A percentile compares a stretch with the other conserved stretches of the same genome.
phyloP scores from a whole-genome alignment of 169 alveolate species.

The Perkinsus olseni region DNA sequence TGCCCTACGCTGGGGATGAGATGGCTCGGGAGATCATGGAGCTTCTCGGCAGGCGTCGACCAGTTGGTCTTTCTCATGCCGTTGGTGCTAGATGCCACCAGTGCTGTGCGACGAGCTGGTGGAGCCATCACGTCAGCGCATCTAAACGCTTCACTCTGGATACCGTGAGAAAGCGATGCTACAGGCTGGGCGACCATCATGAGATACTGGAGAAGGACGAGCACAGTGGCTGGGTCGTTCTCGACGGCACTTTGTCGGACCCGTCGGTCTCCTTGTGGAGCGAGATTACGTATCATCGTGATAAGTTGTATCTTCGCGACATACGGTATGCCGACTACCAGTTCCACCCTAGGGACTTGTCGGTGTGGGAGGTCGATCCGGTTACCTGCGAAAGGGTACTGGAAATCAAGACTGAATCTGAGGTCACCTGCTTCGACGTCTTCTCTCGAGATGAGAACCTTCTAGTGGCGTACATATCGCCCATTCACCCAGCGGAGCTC shows the following conservation, averaged over 20 bases:
- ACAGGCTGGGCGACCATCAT: not conserved
- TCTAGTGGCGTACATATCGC: not conserved
- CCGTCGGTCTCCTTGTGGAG: not conserved
- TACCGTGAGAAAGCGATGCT: not conserved
- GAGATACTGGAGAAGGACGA: not conserved
- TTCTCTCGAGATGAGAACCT: not conserved
- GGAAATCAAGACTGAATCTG: not conserved
- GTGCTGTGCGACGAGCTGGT: not conserved
- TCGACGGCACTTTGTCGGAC: not conserved
- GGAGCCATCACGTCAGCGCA: not conserved
- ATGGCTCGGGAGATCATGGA: not conserved
- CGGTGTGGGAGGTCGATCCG: not conserved
- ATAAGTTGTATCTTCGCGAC: not conserved
- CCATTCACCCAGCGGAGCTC: not conserved
- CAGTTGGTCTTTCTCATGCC: not conserved
- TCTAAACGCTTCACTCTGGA: not conserved
- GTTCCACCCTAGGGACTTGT: not conserved
- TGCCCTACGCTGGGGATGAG: not conserved
- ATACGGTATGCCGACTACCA: not conserved
- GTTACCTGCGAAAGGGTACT: not conserved
- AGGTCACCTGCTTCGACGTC: not conserved
- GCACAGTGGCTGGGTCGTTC: not conserved
- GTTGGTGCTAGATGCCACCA: not conserved
- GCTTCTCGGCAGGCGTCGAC: not conserved
- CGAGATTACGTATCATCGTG: not conserved